phyloP scores from a whole-genome alignment of 2,329 filamentous ascomycete genomes.

The Nemania sp. region DNA sequence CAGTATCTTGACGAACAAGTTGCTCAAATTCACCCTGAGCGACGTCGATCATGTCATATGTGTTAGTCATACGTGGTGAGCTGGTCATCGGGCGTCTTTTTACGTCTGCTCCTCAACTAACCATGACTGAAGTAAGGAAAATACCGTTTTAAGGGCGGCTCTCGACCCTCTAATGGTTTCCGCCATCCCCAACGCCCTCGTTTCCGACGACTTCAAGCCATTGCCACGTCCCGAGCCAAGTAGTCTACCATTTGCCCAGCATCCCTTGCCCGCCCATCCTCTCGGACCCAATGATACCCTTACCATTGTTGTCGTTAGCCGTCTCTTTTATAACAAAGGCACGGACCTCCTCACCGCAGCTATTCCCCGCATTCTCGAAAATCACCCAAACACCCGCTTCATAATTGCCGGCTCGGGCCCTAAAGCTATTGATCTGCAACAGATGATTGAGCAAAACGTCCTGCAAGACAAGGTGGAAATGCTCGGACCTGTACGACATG shows the following conservation, averaged over 20 bases:
- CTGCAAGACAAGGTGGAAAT: constrained; percentile 92
- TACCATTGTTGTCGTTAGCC: constrained; percentile 95
- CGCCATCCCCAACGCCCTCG: constrained; percentile 95
- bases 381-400: constrained; percentile 91
- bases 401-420: constrained; percentile 95
- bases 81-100: background rate
- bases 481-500: constrained; percentile 88
- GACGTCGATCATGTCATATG: constrained; percentile 99
- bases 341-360: constrained; percentile 96
- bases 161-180: constrained; percentile 97
- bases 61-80: constrained; percentile 94
- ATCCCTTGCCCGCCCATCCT: constrained; percentile 63
- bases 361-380: constrained; percentile 87
- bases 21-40: constrained; percentile 93
- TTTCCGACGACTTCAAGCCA: constrained; percentile 93
- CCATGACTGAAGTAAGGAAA: constrained; percentile 75
- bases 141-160: constrained; percentile 91
- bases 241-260: constrained; percentile 46
- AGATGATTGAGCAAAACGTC: constrained; percentile 95
- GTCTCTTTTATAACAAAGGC: constrained; percentile 98
- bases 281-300: constrained; percentile 85
- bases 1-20: constrained; percentile 95
- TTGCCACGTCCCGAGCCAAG: constrained; percentile 52
- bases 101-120: constrained; percentile 30
- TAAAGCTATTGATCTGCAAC: constrained; percentile 96